phyloP scores from a whole-genome alignment of 257 asterid species.

The Scutellaria minor region DNA sequence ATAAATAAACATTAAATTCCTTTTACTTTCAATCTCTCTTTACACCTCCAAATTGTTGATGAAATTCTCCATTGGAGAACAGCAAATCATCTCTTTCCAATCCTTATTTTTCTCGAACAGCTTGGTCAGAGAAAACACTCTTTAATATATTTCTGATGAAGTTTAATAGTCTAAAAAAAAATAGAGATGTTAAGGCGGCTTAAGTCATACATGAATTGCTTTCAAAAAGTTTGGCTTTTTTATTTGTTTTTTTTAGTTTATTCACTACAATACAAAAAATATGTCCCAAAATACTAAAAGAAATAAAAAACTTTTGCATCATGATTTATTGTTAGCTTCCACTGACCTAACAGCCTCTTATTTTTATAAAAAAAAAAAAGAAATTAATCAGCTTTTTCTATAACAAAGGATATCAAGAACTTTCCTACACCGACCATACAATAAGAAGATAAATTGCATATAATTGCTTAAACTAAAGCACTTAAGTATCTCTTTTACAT shows the following conservation, averaged over 20 bases:
- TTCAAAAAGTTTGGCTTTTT: slow-evolving; percentile 23
- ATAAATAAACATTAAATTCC: too few species aligned
- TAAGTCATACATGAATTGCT: not conserved
- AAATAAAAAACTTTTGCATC: slow-evolving; percentile 26
- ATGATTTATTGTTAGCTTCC: slow-evolving; percentile 40
- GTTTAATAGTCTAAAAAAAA: too few species aligned
- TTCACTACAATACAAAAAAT: slow-evolving; percentile 22
- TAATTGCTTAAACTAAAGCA: slow-evolving; percentile 28
- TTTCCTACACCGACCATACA: slow-evolving; percentile 35
- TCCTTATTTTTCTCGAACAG: too few species aligned
- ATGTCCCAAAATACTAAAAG: slow-evolving; percentile 26
- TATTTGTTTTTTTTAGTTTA: slow-evolving; percentile 1
- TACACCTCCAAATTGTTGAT: too few species aligned
- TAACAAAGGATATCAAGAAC: slow-evolving; percentile 32
- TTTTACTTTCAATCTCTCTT: too few species aligned
- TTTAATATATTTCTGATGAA: too few species aligned
- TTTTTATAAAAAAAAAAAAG: slow-evolving; percentile 9
- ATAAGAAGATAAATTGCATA: slow-evolving; percentile 35
- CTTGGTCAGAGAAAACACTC: not conserved
- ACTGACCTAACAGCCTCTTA: slow-evolving; percentile 34
- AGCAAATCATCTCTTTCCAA: too few species aligned
- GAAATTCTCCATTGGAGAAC: too few species aligned
- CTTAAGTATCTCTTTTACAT: not conserved
- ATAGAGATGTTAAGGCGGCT: not conserved
- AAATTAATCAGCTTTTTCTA: slow-evolving; percentile 21